These are phyloP conservation scores for Pythium insidiosum DNA, from an alignment of 352 stramenopile species.

Conservation along the genomic window DNA sequence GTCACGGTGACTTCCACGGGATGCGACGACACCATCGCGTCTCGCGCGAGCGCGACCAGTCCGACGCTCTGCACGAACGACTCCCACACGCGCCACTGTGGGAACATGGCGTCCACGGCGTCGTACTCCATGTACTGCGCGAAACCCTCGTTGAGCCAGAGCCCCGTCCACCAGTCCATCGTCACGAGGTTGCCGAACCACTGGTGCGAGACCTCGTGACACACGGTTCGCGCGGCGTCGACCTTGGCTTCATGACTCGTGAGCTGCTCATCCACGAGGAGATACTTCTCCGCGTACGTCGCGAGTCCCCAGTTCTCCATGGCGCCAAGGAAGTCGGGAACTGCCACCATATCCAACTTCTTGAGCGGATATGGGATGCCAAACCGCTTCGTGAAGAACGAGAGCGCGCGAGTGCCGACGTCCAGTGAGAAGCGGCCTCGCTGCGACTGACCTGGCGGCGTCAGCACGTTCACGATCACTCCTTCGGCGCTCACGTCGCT, in stretches of 20 bases:
- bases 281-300: constrained; percentile 92
- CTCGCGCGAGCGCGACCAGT: too few relatives aligned
- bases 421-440: constrained; percentile 89
- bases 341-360: constrained; percentile 97
- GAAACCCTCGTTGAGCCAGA: constrained; percentile 98
- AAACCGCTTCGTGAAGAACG: constrained; percentile 68
- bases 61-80: constrained; percentile 85
- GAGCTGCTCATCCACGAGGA: constrained; percentile 76
- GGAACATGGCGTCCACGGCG: constrained; percentile 89
- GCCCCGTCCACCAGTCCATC: constrained; percentile 94
- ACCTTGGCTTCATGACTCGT: constrained; percentile 50
- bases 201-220: constrained; percentile 97
- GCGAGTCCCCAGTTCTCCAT: constrained; percentile 95
- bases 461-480: constrained; percentile 95
- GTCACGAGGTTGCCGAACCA: constrained; percentile 98
- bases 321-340: constrained; percentile 93
- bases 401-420: constrained; percentile 48
- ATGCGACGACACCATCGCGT: too few relatives aligned
- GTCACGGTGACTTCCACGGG: constrained; percentile 94
- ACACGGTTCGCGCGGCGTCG: constrained; percentile 91
- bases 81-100: constrained; percentile 94
- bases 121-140: constrained; percentile 95
- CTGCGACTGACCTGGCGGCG: constrained; percentile 85
- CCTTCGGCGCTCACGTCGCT: constrained; percentile 84
- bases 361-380: constrained; percentile 94